Percentiles rank a stretch among this genome's conserved stretches.
Evolutionary conservation across 148 eudicot species (phyloP).

Genomic region (Cornus florida): DNA sequence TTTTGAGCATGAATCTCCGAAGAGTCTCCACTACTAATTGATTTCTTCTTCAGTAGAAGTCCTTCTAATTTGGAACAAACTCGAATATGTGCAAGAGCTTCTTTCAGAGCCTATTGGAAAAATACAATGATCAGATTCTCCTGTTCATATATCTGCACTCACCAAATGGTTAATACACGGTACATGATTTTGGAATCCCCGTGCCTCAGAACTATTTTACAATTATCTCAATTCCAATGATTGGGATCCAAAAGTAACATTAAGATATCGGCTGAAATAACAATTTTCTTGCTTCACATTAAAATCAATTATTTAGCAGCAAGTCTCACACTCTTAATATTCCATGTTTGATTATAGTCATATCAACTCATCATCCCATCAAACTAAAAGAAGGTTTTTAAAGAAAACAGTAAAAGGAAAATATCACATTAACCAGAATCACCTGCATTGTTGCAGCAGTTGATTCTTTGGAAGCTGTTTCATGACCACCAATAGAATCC

Average conservation of each 20-base stretch:
- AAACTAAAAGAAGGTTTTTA: neutral
- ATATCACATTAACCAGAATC: conserved; percentile 7
- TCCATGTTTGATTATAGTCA: conserved; percentile 2
- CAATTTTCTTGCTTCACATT: neutral
- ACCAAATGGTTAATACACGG: neutral
- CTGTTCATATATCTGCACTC: neutral
- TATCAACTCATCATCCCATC: neutral
- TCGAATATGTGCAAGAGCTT: conserved; percentile 85
- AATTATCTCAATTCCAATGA: neutral
- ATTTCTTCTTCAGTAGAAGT: conserved; percentile 73
- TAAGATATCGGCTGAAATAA: neutral
- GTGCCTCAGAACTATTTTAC: neutral
- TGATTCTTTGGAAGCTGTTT: conserved; percentile 39
- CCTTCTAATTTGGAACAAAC: conserved; percentile 87
- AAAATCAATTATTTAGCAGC: neutral
- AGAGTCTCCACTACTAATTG: conserved; percentile 72
- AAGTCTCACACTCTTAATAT: conserved; percentile 1
- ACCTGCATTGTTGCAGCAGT: conserved; percentile 73
- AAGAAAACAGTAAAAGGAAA: neutral
- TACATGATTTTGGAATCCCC: conserved; percentile 2
- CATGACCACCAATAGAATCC: conserved; percentile 37
- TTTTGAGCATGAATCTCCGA: conserved; percentile 94
- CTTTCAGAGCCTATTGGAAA: conserved; percentile 66
- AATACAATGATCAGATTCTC: conserved; percentile 12
- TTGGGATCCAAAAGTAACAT: neutral